Conservation (phyloP, 768 basidiomycete species). For the Heimioporus sp. region DNA sequence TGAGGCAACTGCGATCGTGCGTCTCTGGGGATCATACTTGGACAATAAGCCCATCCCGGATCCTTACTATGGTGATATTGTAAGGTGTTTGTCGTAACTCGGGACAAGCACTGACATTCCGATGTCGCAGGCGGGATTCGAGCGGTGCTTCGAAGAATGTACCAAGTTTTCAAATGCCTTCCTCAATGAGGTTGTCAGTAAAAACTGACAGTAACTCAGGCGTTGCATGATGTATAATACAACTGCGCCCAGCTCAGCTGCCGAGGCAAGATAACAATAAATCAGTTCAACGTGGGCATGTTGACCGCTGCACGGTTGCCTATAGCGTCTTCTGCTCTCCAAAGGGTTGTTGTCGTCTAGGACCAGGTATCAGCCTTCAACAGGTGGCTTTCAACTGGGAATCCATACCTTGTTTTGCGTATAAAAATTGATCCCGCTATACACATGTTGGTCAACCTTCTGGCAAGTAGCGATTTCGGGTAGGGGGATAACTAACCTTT, state of each 20-base stretch:
- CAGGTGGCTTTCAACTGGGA: background rate
- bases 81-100: constrained; percentile 31
- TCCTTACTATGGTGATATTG: constrained; percentile 78
- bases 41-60: constrained; percentile 73
- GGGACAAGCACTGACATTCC: constrained; percentile 3
- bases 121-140: constrained; percentile 59
- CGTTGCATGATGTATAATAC: constrained; percentile 6
- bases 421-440: constrained; percentile 90
- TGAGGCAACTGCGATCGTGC: constrained; percentile 60
- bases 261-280: background rate
- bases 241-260: constrained; percentile 1
- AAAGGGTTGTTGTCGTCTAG: constrained; percentile 89
- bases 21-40: constrained; percentile 79
- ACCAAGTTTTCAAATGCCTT: constrained; percentile 73
- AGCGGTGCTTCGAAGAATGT: constrained; percentile 77
- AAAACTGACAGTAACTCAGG: constrained; percentile 14
- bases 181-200: constrained; percentile 57
- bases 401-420: constrained; percentile 82
- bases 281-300: constrained; percentile 73
- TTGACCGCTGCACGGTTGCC: constrained; percentile 77
- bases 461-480: background rate
- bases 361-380: constrained; percentile 5
- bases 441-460: background rate
- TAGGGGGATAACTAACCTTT: constrained; percentile 46
- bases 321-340: constrained; percentile 85